phyloP scores from a whole-genome alignment of 768 basidiomycete species.

The Suillus clintonianus region DNA sequence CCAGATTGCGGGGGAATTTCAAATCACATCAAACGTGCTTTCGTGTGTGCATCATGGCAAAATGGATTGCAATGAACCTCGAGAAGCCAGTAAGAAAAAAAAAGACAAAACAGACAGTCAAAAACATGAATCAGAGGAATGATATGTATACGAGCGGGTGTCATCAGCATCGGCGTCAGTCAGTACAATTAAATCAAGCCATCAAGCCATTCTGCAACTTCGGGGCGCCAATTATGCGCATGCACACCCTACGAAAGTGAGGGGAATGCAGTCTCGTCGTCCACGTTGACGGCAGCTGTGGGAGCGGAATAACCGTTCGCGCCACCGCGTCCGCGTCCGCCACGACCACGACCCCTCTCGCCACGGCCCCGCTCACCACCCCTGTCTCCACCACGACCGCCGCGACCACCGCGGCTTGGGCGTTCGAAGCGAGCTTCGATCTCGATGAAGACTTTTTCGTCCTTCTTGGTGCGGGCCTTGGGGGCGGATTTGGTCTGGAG shows the following conservation, averaged over 20 bases:
- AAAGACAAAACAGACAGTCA: neutral
- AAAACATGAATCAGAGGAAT: neutral
- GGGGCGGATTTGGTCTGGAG: slow-evolving; percentile 61
- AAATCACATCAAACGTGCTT: slow-evolving; percentile 4
- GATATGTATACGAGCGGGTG: slow-evolving; percentile 3
- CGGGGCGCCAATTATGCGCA: slow-evolving; percentile 1
- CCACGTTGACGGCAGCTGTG: slow-evolving; percentile 59
- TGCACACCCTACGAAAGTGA: slow-evolving; percentile 58
- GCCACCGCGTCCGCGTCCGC: slow-evolving; percentile 47
- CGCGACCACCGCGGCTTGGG: slow-evolving; percentile 67
- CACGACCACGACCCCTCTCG: slow-evolving; percentile 43
- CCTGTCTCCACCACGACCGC: slow-evolving; percentile 50
- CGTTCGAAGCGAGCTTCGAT: slow-evolving; percentile 90
- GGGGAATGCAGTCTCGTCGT: slow-evolving; percentile 87
- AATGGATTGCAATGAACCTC: slow-evolving; percentile 8
- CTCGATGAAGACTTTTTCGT: slow-evolving; percentile 90
- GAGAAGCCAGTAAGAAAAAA: neutral
- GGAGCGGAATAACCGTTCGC: slow-evolving; percentile 32
- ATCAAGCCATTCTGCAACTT: slow-evolving; percentile 5
- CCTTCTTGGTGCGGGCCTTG: slow-evolving; percentile 76
- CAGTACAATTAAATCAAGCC: slow-evolving; percentile 2
- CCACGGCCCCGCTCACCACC: slow-evolving; percentile 47
- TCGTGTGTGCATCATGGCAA: neutral
- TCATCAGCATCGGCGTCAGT: slow-evolving; percentile 1
- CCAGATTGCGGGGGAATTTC: slow-evolving; percentile 5